Base-by-base conservation (phyloP, 2,329 filamentous ascomycete species). In the Alternaria gaisen region DNA sequence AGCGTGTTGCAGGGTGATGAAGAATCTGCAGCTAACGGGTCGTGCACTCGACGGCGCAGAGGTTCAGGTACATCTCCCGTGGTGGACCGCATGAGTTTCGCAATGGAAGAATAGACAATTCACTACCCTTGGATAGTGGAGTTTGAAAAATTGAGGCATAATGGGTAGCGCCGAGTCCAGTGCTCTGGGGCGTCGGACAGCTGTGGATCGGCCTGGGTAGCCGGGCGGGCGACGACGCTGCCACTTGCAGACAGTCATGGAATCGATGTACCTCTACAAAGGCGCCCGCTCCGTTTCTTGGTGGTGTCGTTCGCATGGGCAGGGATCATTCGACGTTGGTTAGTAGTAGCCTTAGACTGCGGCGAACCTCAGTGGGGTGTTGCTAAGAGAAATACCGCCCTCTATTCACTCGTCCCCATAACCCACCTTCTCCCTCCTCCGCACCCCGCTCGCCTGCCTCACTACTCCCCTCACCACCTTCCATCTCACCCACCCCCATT, bases 1-100 rank as follows among this genome's bases (percentile, higher is more conserved):
- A 50, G 55, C 8, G 53, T 41, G 47, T 55, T 50, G 41, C 48
- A 60, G 42, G 57, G 41, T 20, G 54, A 26, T 10, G 63, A 61
- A 64, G 64, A 66, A 53, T 63, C 72, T 70, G 68, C 65, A 64
- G 64, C 60, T 56, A 61, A 48, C 65, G 70, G 67, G 60, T 65
- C 66, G 69, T 66, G 67, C 67, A 58, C 60, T 47, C 44, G 65
- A 67, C 58, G 64, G 65, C 63, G 61, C 51, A 53, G 66, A 67
- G 60, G 67, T 67, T 68, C 68, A 71, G 67, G 73, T 69, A 70
- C 73, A 73, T 74, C 71, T 72, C 72, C 72, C 70, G 72, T 54
- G 55, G 59, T 55, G 62, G 62, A 59, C 56, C 56, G 52, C 56
- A 34, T 43, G 51, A 43, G 56, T 43, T 34, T 54, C 24, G 56